A percentile compares a stretch with the other conserved stretches of the same genome.
These are phyloP conservation scores for Aegilops speltoides DNA, from an alignment of 176 grass and related monocot genomes.

Conservation along the genomic window DNA sequence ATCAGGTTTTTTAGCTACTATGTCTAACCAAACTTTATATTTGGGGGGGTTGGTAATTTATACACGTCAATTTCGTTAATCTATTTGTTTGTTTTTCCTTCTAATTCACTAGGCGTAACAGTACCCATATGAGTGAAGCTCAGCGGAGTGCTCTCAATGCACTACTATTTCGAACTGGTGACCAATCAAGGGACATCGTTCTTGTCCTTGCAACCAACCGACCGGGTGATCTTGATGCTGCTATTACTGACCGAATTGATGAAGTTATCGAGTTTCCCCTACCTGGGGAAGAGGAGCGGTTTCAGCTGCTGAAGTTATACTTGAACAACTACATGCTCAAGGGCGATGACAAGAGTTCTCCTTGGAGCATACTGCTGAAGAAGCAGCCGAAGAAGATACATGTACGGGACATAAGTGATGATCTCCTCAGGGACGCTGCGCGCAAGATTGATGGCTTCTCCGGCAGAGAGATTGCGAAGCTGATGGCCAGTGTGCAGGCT, in stretches of 20 bases:
- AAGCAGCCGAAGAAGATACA: constrained; percentile 71
- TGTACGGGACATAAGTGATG: constrained; percentile 58
- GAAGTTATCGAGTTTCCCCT: constrained; percentile 90
- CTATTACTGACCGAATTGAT: constrained; percentile 91
- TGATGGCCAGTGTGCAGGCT: constrained; percentile 82
- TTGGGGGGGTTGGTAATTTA: background rate
- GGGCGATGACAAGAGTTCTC: constrained; percentile 39
- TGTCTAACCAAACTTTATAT: background rate
- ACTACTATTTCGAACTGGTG: constrained; percentile 87
- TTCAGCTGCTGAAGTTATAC: constrained; percentile 82
- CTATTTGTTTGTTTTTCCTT: constrained; percentile 20
- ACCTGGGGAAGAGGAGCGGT: constrained; percentile 79
- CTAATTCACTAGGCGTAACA: constrained; percentile 72
- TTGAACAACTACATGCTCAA: constrained; percentile 69
- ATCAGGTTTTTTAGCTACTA: background rate
- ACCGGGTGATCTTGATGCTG: constrained; percentile 88
- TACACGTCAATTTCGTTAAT: constrained; percentile 15
- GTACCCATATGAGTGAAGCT: constrained; percentile 83
- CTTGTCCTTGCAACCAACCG: constrained; percentile 91
- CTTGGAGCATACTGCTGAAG: constrained; percentile 51
- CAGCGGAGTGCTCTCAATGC: constrained; percentile 95
- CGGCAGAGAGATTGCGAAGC: constrained; percentile 88
- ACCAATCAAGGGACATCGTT: constrained; percentile 85
- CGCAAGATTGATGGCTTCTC: constrained; percentile 82
- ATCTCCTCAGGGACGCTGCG: constrained; percentile 57